Evolutionary conservation across 1,284 basidiomycete genomes (phyloP).

Genomic region (Rhodotorula sp.): DNA sequence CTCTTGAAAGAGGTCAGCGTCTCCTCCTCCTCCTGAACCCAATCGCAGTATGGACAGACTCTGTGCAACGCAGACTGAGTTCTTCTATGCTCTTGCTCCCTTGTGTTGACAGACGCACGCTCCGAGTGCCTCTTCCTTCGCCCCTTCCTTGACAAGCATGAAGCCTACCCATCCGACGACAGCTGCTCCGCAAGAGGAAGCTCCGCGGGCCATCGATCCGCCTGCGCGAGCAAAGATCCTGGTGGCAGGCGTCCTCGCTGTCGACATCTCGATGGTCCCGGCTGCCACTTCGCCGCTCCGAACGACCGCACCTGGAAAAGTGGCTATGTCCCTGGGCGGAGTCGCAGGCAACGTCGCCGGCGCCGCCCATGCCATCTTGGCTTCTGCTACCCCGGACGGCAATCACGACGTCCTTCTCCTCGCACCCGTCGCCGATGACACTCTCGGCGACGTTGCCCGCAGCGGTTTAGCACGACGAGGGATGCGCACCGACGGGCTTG

Average conservation of each 20-base stretch:
- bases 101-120: not conserved
- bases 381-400: not conserved
- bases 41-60: not conserved
- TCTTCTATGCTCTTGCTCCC: too few species aligned
- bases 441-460: constrained; percentile 65
- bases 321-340: constrained; percentile 76
- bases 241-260: constrained; percentile 77
- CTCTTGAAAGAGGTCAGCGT: constrained; percentile 49
- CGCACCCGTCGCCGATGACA: constrained; percentile 49
- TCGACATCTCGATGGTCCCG: constrained; percentile 70
- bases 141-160: not conserved
- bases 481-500: constrained; percentile 78
- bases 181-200: not conserved
- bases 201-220: not conserved
- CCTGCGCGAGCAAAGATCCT: constrained; percentile 44
- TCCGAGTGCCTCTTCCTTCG: not conserved
- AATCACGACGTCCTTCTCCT: constrained; percentile 50
- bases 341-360: constrained; percentile 94
- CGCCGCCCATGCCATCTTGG: constrained; percentile 67
- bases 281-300: constrained; percentile 49
- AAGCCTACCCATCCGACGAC: not conserved
- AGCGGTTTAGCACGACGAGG: constrained; percentile 64
- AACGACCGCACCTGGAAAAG: constrained; percentile 77
- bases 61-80: constrained; percentile 7
- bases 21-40: not conserved